Base-by-base conservation (phyloP, 2,329 filamentous ascomycete species). In the Chalara sp. region DNA sequence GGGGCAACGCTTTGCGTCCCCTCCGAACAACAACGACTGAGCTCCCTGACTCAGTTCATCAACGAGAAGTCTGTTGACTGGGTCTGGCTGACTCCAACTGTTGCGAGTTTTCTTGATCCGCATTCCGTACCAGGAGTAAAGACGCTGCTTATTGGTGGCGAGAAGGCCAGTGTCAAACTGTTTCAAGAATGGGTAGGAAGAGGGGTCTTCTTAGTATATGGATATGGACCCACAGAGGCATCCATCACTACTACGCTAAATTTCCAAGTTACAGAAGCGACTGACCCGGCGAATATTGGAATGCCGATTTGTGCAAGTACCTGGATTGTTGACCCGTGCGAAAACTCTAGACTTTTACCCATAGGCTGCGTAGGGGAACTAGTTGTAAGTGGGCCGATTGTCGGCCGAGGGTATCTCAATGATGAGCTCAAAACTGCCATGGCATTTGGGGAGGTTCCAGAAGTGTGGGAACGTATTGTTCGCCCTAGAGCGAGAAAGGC, bases 341-440 rank as follows among this genome's bases (percentile, higher is more conserved):
- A 49, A 3, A 29, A 52, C 13, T 29, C 39, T 32, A n/a, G 32
- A 6, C 28, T 44, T 21, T 21, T 21, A 3, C 21, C 21, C 21
- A 21, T 21, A 21, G 21, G 21, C 21, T 21, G 21, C 21, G 21
- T 21, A 21, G 21, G 21, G 21, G 21, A 21, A 21, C 21, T 21
- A 21, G 21, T 21, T 21, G 21, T 21, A 21, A 21, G 21, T 3
- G 21, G 21, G 0, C 78, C 79, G 1, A 74, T 79, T n/a, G 76
- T 85, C 3, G 80, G 79, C 6, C 69, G 76, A 32, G 80, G 80
- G 31, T 85, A 85, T 52, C 66, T 83, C 13, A 75, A 75, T 46
- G 76, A 83, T 50, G 70, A 71, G 0, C 71, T 72, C 44, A 81
- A 80, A 65, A 84, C 81, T 0, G 71, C 70, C 83, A 2, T 83